Evolutionary conservation across 208 protist species (phyloP).

Genomic region (Leishmania braziliensis): DNA sequence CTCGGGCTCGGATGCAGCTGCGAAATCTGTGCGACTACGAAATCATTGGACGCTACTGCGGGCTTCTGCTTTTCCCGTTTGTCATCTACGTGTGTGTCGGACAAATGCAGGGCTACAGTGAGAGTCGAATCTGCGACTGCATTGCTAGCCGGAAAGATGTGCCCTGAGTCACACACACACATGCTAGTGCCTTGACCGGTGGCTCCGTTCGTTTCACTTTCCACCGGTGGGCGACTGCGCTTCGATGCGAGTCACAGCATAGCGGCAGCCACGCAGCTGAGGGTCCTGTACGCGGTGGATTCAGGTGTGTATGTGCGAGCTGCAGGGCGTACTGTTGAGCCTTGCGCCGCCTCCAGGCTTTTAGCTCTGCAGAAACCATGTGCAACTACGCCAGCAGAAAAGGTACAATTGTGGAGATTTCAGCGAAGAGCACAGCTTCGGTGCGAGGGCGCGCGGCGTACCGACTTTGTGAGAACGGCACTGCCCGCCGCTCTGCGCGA

Average conservation of each 20-base stretch:
- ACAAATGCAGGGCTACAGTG: constrained; percentile 60
- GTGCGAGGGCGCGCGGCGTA: background rate
- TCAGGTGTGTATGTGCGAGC: background rate
- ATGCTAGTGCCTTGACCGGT: background rate
- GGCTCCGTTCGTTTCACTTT: too few species aligned
- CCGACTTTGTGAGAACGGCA: background rate
- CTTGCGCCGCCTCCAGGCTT: background rate
- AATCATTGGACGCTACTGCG: constrained; percentile 78
- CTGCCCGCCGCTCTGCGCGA: too few species aligned
- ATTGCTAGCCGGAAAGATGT: constrained; percentile 11
- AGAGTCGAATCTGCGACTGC: constrained; percentile 45
- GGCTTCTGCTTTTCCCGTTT: constrained; percentile 74
- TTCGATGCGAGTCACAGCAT: background rate
- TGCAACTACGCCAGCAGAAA: background rate
- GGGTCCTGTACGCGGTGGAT: background rate
- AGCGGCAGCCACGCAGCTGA: background rate
- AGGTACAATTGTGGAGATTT: background rate
- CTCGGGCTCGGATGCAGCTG: constrained; percentile 61
- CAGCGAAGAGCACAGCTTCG: background rate
- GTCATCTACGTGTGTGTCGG: constrained; percentile 65
- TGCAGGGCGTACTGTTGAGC: background rate
- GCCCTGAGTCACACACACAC: background rate
- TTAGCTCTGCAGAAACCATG: background rate
- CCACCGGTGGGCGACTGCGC: background rate
- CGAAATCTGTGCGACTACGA: constrained; percentile 68